Evolutionary conservation across 2,329 filamentous ascomycete species (phyloP).

Genomic region (Hymenoscyphus scutula): DNA sequence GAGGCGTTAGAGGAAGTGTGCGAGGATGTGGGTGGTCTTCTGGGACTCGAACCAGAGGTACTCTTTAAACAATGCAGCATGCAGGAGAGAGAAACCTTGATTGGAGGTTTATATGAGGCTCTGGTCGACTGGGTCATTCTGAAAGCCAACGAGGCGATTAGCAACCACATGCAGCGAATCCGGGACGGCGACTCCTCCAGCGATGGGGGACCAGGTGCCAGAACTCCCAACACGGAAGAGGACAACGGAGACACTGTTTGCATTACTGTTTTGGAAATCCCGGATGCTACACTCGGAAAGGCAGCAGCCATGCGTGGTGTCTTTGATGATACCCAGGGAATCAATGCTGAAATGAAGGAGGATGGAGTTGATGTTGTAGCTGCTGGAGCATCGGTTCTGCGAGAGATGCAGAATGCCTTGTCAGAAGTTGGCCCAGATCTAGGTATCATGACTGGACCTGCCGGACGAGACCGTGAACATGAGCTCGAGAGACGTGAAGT

Average conservation of each 20-base stretch:
- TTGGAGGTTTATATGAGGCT: conserved; percentile 87
- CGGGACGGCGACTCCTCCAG: conserved; percentile 65
- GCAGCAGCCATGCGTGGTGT: conserved; percentile 85
- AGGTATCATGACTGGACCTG: conserved; percentile 66
- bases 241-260: conserved; percentile 81
- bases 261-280: conserved; percentile 84
- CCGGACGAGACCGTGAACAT: conserved; percentile 70
- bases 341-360: conserved; percentile 96
- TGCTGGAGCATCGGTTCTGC: conserved; percentile 76
- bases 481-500: conserved; percentile 79
- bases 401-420: conserved; percentile 84
- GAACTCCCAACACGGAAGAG: conserved; percentile 66
- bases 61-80: conserved; percentile 77
- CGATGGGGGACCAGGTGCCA: conserved; percentile 57
- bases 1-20: conserved; percentile 83
- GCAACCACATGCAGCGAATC: conserved; percentile 66
- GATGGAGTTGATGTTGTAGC: conserved; percentile 78
- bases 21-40: conserved; percentile 81
- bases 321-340: conserved; percentile 89
- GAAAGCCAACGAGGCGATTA: conserved; percentile 84
- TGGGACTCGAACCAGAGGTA: conserved; percentile 84
- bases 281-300: conserved; percentile 76
- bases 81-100: conserved; percentile 77
- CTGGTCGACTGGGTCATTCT: conserved; percentile 91
- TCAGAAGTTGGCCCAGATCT: conserved; percentile 74